A percentile compares a stretch with the other conserved stretches of the same genome.
phyloP scores from a whole-genome alignment of 202 grass and related monocot genomes.

The Eragrostis tef region DNA sequence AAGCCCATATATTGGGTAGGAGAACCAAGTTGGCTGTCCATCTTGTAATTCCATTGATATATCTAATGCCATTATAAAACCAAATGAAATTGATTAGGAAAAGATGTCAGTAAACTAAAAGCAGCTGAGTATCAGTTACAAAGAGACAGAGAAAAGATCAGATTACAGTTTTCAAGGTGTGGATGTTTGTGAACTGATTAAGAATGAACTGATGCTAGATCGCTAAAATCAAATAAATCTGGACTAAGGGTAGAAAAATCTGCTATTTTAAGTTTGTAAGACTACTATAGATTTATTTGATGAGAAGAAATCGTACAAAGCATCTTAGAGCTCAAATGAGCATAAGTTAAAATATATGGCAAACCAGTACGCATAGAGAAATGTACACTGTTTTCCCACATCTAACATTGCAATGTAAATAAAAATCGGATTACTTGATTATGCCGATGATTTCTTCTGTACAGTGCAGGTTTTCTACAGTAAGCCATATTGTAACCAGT shows the following conservation, averaged over 20 bases:
- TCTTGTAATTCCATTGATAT: constrained; percentile 50
- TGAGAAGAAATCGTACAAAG: constrained; percentile 14
- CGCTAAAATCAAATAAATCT: background rate
- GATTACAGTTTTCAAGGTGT: background rate
- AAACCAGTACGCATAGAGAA: too few species aligned
- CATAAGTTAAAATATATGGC: constrained; percentile 9
- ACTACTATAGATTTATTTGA: constrained; percentile 10
- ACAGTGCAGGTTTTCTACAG: too few species aligned
- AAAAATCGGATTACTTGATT: too few species aligned
- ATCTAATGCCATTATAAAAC: constrained; percentile 73
- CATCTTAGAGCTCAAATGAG: constrained; percentile 4
- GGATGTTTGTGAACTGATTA: constrained; percentile 6
- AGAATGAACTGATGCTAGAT: constrained; percentile 21
- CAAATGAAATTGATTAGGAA: constrained; percentile 42
- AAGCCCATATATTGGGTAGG: constrained; percentile 61
- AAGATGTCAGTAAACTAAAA: constrained; percentile 14
- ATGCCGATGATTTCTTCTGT: too few species aligned
- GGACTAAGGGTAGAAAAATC: background rate
- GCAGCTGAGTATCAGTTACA: background rate
- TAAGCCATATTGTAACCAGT: too few species aligned
- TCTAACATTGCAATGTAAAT: constrained; percentile 11
- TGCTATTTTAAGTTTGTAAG: constrained; percentile 16
- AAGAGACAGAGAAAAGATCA: background rate
- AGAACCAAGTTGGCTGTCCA: constrained; percentile 54
- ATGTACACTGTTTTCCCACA: background rate